Percentiles rank a stretch among this genome's conserved stretches.
These are phyloP conservation scores for Candida maltosa DNA, from an alignment of 805 yeast genomes.

Conservation along the genomic window DNA sequence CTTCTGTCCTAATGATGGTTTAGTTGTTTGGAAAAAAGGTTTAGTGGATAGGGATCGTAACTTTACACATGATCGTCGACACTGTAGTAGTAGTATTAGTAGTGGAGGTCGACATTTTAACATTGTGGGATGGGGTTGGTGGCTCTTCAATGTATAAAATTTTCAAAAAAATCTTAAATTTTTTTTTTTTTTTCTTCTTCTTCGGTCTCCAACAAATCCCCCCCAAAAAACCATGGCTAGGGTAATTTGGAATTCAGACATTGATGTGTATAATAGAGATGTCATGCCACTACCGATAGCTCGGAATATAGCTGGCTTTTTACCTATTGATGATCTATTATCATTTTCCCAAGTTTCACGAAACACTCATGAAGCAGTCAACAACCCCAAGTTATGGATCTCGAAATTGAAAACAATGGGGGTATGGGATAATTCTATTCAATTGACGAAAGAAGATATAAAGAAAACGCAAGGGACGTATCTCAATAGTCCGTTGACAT, in stretches of 20 bases:
- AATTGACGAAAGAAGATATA: constrained; percentile 5
- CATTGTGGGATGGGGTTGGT: not conserved
- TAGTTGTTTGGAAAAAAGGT: constrained; percentile 1
- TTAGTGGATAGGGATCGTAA: constrained; percentile 1
- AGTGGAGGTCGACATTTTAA: not conserved
- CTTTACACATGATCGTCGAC: too few species aligned
- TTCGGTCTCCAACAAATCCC: not conserved
- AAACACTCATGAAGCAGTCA: constrained; percentile 35
- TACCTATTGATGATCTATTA: constrained; percentile 37
- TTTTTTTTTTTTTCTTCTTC: too few species aligned
- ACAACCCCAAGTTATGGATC: constrained; percentile 39
- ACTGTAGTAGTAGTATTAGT: constrained; percentile 1
- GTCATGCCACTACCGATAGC: constrained; percentile 40
- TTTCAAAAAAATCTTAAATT: too few species aligned
- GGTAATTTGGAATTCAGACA: constrained; percentile 45
- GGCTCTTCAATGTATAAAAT: too few species aligned
- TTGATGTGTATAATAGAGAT: constrained; percentile 39
- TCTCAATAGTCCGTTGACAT: constrained; percentile 28
- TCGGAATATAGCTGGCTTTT: constrained; percentile 26
- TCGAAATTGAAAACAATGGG: constrained; percentile 31
- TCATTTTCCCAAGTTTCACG: constrained; percentile 35
- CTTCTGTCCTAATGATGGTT: not conserved
- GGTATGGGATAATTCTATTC: constrained; percentile 29
- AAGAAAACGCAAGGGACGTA: constrained; percentile 1
- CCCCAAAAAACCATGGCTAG: constrained; percentile 45